These are phyloP conservation scores for Mucor racemosus DNA, from an alignment of 371 early-diverging fungal genomes.

Conservation along the genomic window DNA sequence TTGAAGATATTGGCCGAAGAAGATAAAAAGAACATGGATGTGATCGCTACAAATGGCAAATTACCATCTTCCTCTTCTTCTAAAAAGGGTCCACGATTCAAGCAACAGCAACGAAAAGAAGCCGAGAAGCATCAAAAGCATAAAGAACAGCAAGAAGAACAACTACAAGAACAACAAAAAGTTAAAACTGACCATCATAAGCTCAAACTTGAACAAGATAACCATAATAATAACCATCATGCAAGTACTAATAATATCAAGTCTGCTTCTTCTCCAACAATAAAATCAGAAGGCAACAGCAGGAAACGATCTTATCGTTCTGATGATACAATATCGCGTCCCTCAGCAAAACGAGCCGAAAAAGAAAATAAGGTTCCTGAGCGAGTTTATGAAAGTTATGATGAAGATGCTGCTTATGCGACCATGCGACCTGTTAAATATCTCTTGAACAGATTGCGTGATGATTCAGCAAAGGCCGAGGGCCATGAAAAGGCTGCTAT, in stretches of 20 bases:
- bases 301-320: slow-evolving; percentile 9
- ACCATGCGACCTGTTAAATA: slow-evolving; percentile 29
- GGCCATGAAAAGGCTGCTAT: slow-evolving; percentile 61
- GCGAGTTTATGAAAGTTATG: slow-evolving; percentile 9
- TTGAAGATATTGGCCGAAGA: slow-evolving; percentile 79
- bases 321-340: background rate
- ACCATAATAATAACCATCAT: background rate
- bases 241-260: background rate
- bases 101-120: slow-evolving; percentile 21
- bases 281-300: background rate
- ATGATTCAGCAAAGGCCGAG: slow-evolving; percentile 52
- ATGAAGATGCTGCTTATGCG: slow-evolving; percentile 18
- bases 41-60: background rate
- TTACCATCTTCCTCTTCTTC: background rate
- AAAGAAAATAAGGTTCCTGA: slow-evolving; percentile 21
- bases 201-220: background rate
- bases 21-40: slow-evolving; percentile 18
- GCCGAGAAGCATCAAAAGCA: slow-evolving; percentile 16
- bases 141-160: slow-evolving; percentile 2
- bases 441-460: slow-evolving; percentile 35
- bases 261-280: background rate
- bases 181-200: background rate
- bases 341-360: slow-evolving; percentile 17
- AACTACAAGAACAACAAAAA: slow-evolving; percentile 3
- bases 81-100: slow-evolving; percentile 12